Base-by-base conservation (phyloP, 768 basidiomycete genomes). In the Naganishia onofrii region DNA sequence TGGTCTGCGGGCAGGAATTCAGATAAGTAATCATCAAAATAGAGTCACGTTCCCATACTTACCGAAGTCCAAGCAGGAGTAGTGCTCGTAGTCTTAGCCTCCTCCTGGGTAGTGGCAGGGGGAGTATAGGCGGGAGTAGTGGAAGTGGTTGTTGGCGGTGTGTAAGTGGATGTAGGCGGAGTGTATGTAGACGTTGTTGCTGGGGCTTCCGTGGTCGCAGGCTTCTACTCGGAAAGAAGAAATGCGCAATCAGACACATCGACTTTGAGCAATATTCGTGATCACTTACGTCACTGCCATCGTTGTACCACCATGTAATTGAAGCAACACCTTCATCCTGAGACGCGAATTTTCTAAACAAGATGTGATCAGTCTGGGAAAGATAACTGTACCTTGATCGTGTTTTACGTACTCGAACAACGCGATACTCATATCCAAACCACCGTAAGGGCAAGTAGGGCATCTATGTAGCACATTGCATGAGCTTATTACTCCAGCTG, bases 241-340 rank as follows among this genome's bases (percentile, higher is more conserved):
- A n/a, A 26, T n/a, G 48, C 48, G 13, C 23, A 21, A 23, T 51
- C 12, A 51, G 48, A 4, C 23, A 51, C 23, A n/a, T 51, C n/a
- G 7, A 51, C n/a, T 51, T 23, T 3, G 42, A 42, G 57, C 57
- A 6, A 36, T 38, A 9, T 17, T 6, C 6, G 21, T n/a, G 26
- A 17, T 34, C 13, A 44, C 42, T 44, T 63, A 63, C 60, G 2
- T 68, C 67, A 46, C 67, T 32, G 57, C 68, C 70, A 51, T 71
- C 70, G 58, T 71, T 71, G 70, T 67, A 71, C 70, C 70, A 71
- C 70, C 70, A 71, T 10, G 70, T 71, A 19, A 71, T 44, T 4
- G 70, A 58, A 12, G 70, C 64, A 1, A 71, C 70, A 60, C 70
- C 70, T 4, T 67, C 66, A 51, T 71, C 70, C 21, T 52, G 66